Conservation (phyloP, 1,284 basidiomycete species). For the Polyporus tsugae region DNA sequence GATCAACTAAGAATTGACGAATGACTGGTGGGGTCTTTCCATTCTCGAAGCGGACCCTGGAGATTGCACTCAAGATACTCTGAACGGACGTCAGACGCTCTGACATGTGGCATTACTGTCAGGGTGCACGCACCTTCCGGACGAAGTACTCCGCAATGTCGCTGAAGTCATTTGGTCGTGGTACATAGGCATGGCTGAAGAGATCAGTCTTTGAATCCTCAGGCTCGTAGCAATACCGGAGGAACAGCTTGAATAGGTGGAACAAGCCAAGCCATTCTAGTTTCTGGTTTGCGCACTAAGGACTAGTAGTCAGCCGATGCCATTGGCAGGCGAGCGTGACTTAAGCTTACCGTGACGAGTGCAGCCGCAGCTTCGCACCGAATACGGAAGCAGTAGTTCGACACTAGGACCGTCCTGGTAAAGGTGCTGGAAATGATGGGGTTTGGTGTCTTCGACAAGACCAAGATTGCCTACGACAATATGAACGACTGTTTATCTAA, state of each 20-base stretch:
- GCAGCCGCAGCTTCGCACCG: constrained; percentile 94
- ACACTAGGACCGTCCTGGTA: constrained; percentile 92
- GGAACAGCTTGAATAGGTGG: constrained; percentile 95
- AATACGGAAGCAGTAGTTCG: constrained; percentile 97
- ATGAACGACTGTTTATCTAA: not conserved
- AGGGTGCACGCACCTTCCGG: constrained; percentile 73
- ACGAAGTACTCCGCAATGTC: constrained; percentile 95
- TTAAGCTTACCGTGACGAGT: constrained; percentile 78
- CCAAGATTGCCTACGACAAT: constrained; percentile 77
- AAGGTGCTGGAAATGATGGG: constrained; percentile 93
- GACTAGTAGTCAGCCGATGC: not conserved
- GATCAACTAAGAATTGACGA: constrained; percentile 91
- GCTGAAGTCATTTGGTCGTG: constrained; percentile 93
- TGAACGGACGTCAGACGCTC: constrained; percentile 41
- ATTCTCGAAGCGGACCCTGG: constrained; percentile 85
- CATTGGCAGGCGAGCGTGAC: not conserved
- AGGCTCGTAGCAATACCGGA: constrained; percentile 92
- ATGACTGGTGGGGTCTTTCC: constrained; percentile 90
- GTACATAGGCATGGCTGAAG: constrained; percentile 86
- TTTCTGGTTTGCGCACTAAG: constrained; percentile 81
- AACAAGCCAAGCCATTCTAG: constrained; percentile 93
- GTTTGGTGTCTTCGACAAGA: constrained; percentile 83
- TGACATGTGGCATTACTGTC: not conserved
- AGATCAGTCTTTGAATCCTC: constrained; percentile 81
- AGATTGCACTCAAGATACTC: constrained; percentile 84